phyloP scores from a whole-genome alignment of 2,329 filamentous ascomycete genomes.

The Sarocladium strictum region DNA sequence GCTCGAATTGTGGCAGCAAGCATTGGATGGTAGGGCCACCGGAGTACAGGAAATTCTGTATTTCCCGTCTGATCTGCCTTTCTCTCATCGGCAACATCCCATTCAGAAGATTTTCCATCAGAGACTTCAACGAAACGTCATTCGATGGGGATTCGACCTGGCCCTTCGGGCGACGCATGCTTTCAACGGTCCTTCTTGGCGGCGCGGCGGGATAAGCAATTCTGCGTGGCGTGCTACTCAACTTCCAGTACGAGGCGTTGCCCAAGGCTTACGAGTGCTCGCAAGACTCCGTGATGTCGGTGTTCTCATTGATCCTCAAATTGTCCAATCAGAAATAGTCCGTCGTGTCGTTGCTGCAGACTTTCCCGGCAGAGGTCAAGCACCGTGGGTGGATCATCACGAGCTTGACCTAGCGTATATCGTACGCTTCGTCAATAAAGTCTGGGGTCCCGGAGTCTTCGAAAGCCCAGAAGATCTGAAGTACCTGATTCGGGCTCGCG shows the following conservation, averaged over 20 bases:
- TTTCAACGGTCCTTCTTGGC: not conserved
- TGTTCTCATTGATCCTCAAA: slow-evolving; percentile 26
- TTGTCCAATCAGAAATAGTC: slow-evolving; percentile 22
- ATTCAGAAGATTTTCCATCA: slow-evolving; percentile 38
- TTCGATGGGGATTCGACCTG: slow-evolving; percentile 41
- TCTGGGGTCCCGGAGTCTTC: slow-evolving; percentile 26
- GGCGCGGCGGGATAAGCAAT: not conserved
- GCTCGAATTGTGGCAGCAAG: not conserved
- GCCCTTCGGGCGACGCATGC: slow-evolving; percentile 18
- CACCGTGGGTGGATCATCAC: slow-evolving; percentile 17
- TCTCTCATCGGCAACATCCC: slow-evolving; percentile 37
- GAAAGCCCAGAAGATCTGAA: slow-evolving; percentile 13
- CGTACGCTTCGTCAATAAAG: slow-evolving; percentile 25
- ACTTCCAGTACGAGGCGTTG: slow-evolving; percentile 15
- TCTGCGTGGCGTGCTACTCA: not conserved
- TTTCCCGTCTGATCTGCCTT: slow-evolving; percentile 35
- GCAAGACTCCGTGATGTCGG: slow-evolving; percentile 28
- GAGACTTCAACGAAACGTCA: slow-evolving; percentile 31
- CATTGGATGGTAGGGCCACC: not conserved
- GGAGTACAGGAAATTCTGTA: slow-evolving; percentile 12
- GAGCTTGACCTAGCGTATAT: slow-evolving; percentile 22
- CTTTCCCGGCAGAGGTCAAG: slow-evolving; percentile 15
- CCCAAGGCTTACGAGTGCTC: slow-evolving; percentile 30
- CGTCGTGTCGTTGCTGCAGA: slow-evolving; percentile 24
- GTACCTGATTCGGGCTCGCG: not conserved